Evolutionary conservation across 257 asterid species (phyloP).

Genomic region (Ligustrum vulgare): DNA sequence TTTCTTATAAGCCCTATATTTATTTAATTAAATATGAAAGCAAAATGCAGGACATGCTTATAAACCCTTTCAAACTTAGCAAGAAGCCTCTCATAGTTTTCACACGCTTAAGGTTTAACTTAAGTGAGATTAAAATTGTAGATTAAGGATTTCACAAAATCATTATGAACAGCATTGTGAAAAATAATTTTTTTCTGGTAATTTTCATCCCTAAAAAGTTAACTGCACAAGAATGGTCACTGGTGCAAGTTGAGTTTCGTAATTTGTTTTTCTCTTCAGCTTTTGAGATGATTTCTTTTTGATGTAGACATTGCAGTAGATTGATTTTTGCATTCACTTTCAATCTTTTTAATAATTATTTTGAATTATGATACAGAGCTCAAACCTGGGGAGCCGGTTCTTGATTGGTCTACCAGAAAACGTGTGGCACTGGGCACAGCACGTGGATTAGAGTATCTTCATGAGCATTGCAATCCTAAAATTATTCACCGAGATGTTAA

Average conservation of each 20-base stretch:
- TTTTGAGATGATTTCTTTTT: not conserved
- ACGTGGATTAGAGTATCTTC: constrained; percentile 18
- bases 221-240: not conserved
- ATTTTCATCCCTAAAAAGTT: not conserved
- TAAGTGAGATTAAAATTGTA: not conserved
- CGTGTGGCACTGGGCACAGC: constrained; percentile 2
- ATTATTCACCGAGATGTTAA: constrained; percentile 18
- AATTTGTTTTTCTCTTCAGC: not conserved
- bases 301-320: not conserved
- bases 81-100: not conserved
- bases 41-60: not conserved
- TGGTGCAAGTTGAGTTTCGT: not conserved
- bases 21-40: not conserved
- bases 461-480: constrained; percentile 18
- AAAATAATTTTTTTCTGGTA: not conserved
- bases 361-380: not conserved
- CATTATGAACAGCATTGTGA: not conserved
- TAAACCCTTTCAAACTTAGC: not conserved
- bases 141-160: not conserved
- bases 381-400: constrained; percentile 16
- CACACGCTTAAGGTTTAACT: not conserved
- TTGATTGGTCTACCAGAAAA: constrained; percentile 7
- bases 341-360: not conserved
- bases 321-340: not conserved
- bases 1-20: not conserved